Conservation (phyloP, 352 stramenopile genomes). For the Phytopythium helicoides region DNA sequence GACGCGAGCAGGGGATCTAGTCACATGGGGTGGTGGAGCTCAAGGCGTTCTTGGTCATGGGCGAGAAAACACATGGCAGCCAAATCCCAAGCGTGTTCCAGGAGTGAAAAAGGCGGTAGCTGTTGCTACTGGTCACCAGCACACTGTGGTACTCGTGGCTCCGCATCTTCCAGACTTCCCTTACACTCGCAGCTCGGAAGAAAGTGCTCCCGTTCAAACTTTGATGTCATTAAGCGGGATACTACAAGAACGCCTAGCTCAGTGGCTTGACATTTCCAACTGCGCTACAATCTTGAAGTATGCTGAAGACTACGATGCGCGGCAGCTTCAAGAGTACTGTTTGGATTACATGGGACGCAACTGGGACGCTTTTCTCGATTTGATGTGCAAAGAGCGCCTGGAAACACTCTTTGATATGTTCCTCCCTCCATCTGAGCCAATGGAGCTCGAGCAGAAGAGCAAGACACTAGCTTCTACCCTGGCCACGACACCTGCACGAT, state of each 20-base stretch:
- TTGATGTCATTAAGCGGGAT: conserved; percentile 30
- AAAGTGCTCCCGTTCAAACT: background rate
- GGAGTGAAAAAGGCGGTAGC: conserved; percentile 71
- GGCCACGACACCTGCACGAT: conserved; percentile 10
- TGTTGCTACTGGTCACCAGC: conserved; percentile 69
- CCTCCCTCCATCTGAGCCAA: conserved; percentile 29
- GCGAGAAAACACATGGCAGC: conserved; percentile 71
- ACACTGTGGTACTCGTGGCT: conserved; percentile 67
- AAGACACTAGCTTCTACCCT: background rate
- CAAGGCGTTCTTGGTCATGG: conserved; percentile 74
- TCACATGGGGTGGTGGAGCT: conserved; percentile 72
- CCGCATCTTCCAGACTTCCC: conserved; percentile 31
- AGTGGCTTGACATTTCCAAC: conserved; percentile 59
- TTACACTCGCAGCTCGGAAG: background rate
- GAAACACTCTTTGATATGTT: conserved; percentile 68
- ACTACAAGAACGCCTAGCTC: conserved; percentile 45
- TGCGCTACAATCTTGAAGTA: conserved; percentile 59
- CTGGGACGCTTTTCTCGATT: conserved; percentile 70
- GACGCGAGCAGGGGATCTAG: conserved; percentile 52
- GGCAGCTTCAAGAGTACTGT: conserved; percentile 42
- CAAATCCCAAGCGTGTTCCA: conserved; percentile 68
- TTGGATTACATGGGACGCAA: conserved; percentile 67
- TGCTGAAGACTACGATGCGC: conserved; percentile 47
- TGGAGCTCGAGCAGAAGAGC: conserved; percentile 15
- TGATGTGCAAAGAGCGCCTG: conserved; percentile 53